These are phyloP conservation scores for Entomortierella lignicola DNA, from an alignment of 192 early-diverging fungal species.

Conservation along the genomic window DNA sequence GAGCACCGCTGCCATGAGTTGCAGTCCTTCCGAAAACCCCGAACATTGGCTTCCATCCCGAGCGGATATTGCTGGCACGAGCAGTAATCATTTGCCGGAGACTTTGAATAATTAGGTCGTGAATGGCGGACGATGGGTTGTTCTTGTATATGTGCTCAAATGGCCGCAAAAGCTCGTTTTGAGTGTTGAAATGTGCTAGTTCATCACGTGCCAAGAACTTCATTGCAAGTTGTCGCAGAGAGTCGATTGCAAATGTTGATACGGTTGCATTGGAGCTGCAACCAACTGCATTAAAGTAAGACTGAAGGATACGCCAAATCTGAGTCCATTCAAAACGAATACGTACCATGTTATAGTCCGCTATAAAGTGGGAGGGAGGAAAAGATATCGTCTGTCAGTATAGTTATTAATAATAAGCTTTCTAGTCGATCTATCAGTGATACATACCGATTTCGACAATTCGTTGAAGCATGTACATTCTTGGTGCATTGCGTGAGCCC, in stretches of 20 bases:
- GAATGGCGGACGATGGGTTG: conserved; percentile 74
- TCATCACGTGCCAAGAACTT: conserved; percentile 97
- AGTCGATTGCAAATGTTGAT: conserved; percentile 90
- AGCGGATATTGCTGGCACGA: conserved; percentile 80
- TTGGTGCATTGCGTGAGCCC: conserved; percentile 65
- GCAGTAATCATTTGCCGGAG: conserved; percentile 79
- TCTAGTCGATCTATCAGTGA: neutral
- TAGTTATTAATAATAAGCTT: conserved; percentile 1
- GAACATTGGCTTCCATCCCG: conserved; percentile 83
- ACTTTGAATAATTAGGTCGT: conserved; percentile 81
- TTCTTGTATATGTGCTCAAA: conserved; percentile 90
- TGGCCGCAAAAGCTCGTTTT: conserved; percentile 91
- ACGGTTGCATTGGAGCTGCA: conserved; percentile 81
- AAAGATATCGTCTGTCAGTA: neutral
- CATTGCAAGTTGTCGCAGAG: conserved; percentile 91
- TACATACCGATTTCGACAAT: conserved; percentile 86
- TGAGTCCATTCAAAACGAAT: conserved; percentile 96
- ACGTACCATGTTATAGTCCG: conserved; percentile 96
- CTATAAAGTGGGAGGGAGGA: conserved; percentile 28
- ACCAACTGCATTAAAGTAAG: conserved; percentile 89
- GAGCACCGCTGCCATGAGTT: conserved; percentile 64
- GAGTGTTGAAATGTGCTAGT: conserved; percentile 90
- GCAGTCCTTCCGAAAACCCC: conserved; percentile 75
- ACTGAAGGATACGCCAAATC: conserved; percentile 86
- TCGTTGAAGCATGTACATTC: conserved; percentile 92